Base-by-base conservation (phyloP, 2,329 filamentous ascomycete genomes). In the Exophiala dermatitidis region DNA sequence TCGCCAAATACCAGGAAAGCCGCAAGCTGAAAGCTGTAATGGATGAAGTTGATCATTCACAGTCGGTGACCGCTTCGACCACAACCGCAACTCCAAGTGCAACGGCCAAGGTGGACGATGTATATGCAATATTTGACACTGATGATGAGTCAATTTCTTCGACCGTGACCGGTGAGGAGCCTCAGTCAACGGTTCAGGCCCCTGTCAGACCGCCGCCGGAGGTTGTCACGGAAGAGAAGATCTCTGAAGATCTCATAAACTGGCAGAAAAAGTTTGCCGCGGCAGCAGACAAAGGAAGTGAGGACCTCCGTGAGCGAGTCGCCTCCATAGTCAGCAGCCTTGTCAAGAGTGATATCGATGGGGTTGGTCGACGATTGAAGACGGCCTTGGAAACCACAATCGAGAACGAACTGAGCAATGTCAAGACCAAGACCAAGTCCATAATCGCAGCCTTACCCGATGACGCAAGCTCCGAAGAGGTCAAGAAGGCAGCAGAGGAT, bases 181-280 rank as follows among this genome's bases (percentile, higher is more conserved):
- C 63, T 28, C 48, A 62, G 5, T 48, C 65, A 38, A 58, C 57
- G 12, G 40, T 42, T 10, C 42, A 50, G 37, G 9, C 41, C 10
- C 44, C 53, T 12, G 50, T 44, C 5, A 52, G 48, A 48, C 52
- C 52, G 28, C 38, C 46, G 5, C 26, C 41, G 5, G 51, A 44
- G 45, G 34, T 42, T 31, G 60, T 56, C 5, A 62, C 60, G 9
- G 58, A 60, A 42, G 79, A 84, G 63, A 80, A 80, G 58, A 86
- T 97, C 40, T 77, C 83, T 1, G 79, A 85, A 42, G 93, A 98
- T 67, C 78, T 98, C 9, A 79, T 81, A 60, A 78, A 79, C 52
- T 98, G 93, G 91, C 86, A 96, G 69, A 81, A 82, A 57, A 94
- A 95, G 65, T 96, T 95, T 67, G 80, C 86, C 30, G 82, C 84